A percentile compares a stretch with the other conserved stretches of the same genome.
Evolutionary conservation across 257 asterid genomes (phyloP).

Genomic region (Salvia miltiorrhiza): DNA sequence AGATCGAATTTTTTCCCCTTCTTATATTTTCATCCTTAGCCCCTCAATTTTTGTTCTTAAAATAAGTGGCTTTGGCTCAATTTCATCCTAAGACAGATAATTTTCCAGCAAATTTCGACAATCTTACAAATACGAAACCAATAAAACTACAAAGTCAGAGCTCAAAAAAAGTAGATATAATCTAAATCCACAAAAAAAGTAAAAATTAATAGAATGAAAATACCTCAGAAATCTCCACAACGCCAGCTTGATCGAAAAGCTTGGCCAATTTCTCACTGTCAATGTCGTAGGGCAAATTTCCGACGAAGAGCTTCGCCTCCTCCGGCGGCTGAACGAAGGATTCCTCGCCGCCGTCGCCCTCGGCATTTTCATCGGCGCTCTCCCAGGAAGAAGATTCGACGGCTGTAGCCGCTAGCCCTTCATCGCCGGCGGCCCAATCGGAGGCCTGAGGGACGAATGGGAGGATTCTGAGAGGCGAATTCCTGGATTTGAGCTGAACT

Average conservation of each 20-base stretch:
- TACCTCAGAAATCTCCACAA: constrained; percentile 87
- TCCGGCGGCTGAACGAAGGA: constrained; percentile 53
- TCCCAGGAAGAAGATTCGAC: constrained; percentile 2
- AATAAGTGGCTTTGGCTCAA: not conserved
- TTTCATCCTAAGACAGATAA: not conserved
- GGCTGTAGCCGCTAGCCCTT: constrained; percentile 8
- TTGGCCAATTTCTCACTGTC: constrained; percentile 66
- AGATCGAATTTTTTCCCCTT: not conserved
- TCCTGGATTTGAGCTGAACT: constrained; percentile 32
- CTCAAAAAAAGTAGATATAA: not conserved
- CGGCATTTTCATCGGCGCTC: constrained; percentile 21
- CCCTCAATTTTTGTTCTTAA: not conserved
- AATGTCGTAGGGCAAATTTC: constrained; percentile 74
- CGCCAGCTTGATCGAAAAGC: constrained; percentile 71
- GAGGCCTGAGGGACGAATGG: constrained; percentile 40
- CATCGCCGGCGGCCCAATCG: constrained; percentile 31
- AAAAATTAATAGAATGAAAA: not conserved
- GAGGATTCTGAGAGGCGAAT: constrained; percentile 17
- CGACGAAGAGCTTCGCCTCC: constrained; percentile 79
- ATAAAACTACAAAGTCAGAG: not conserved
- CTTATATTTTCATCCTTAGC: not conserved
- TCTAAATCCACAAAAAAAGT: not conserved
- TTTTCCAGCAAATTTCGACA: not conserved
- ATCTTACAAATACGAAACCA: not conserved
- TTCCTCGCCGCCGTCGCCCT: constrained; percentile 19